These are phyloP conservation scores for Colletotrichum euphorbiae DNA, from an alignment of 2,329 filamentous ascomycete genomes.

Conservation along the genomic window DNA sequence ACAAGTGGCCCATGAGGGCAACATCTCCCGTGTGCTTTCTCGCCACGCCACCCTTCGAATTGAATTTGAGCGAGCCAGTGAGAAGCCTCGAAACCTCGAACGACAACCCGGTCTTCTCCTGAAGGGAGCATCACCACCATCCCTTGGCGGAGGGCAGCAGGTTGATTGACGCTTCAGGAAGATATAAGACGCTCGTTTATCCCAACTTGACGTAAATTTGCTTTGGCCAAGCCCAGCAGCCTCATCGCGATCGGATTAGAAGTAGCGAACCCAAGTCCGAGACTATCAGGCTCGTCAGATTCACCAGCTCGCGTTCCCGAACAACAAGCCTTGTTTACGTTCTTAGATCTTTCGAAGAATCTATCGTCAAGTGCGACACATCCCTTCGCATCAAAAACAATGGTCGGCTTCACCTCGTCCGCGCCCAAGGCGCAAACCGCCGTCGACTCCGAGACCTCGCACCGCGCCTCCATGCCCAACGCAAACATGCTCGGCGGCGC, in stretches of 20 bases:
- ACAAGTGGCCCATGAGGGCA: conserved; percentile 30
- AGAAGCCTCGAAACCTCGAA: conserved; percentile 21
- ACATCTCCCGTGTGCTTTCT: conserved; percentile 7
- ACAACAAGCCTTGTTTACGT: too few relatives aligned
- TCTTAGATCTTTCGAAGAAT: too few relatives aligned
- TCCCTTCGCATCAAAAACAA: neutral
- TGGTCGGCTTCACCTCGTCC: conserved; percentile 16
- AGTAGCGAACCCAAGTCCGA: neutral
- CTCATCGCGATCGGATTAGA: neutral
- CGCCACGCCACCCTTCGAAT: conserved; percentile 28
- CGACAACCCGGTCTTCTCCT: conserved; percentile 8
- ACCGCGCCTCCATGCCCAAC: conserved; percentile 12
- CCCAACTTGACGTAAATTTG: conserved; percentile 3
- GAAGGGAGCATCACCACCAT: conserved; percentile 14
- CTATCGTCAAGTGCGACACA: neutral
- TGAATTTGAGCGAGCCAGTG: conserved; percentile 38
- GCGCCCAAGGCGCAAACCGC: conserved; percentile 10
- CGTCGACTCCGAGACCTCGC: conserved; percentile 21
- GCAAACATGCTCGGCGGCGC: conserved; percentile 18
- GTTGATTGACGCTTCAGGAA: neutral
- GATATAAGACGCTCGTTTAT: conserved; percentile 28
- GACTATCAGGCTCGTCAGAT: neutral
- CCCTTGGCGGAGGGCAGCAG: conserved; percentile 16
- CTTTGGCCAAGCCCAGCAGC: neutral
- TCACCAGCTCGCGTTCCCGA: neutral